Evolutionary conservation across 345 rosid species (phyloP), one percentile per base, ranked within the genome.

Genomic region (Pistacia vera): DNA sequence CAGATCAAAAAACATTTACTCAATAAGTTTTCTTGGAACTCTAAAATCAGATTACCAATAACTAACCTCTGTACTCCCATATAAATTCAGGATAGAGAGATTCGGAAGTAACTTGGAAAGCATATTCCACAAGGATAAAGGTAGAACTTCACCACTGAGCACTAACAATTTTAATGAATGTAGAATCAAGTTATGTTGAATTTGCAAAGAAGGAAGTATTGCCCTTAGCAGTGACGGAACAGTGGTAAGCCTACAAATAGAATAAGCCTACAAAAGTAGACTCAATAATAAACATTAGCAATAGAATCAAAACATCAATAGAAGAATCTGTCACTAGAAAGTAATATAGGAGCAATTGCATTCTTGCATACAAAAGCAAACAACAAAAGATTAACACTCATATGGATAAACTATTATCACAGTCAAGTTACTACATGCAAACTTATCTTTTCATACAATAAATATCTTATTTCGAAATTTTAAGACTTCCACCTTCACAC

Each of bases 11-110:
- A 35, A 52, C 20, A 63, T 14, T 18, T 41, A 60, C 14, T 64
- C 13, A 54, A 66, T 30, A 38, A 14, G 61, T 33, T 64, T 58
- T 13, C 20, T 68, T 30, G 35, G 49, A 35, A 48, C 25, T 33
- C 5, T 4, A 64, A 65, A 74, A 69, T 51, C 22, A 36, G 46
- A 74, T 60, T 69, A 71, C 74, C 65, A 57, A 75, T 72, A 62
- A 30, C 87, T 86, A 54, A 93, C 99, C 98, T 96, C 98, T 33
- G 99, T 96, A 79, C 92, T 96, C 78, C 99, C 99, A 83, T 92
- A 96, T 66, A 96, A 80, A 82, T 96, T 96, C 78, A 96, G 81
- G 73, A 93, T 84, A 82, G 88, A 79, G 68, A 91, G 90, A 60
- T 84, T 77, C 11, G 98, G 94, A 67, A 93, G 88, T 79, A 90